Evolutionary conservation across 257 asterid species (phyloP), one percentile per base, ranked within the genome.

Genomic region (Petrea volubilis): DNA sequence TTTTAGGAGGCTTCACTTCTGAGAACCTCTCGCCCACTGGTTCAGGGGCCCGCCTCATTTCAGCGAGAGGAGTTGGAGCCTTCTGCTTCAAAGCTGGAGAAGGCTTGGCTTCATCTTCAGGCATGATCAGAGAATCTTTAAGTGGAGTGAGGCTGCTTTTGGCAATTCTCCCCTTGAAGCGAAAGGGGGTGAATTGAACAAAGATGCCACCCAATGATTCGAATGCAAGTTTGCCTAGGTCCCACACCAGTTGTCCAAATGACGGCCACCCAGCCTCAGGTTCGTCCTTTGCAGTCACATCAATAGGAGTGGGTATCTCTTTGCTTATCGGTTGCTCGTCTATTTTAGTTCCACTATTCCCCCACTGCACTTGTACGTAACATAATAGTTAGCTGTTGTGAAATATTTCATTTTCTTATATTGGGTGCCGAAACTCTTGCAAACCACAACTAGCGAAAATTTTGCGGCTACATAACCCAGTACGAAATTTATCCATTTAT

Each of bases 181-280:
- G 81, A 64, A 72, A 60, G 7, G 99, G 98, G 13, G 71, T 53
- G 69, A 80, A 62, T 36, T 81, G 87, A 55, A 71, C 73, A 67
- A 88, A 60, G 70, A 86, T 53, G 76, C 79, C 59, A 25, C 83
- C 78, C 21, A 85, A n/a, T 34, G 92, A 78, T 86, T 90, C 98
- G 23, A 86, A 29, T 10, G 88, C 77, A 14, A 92, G 77, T 72
- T 88, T 90, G 70, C 83, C 78, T 33, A 95, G 82, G 83, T 92
- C 98, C 75, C 78, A 67, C 3, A 92, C 14, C 6, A 95, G 85
- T 82, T 92, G 98, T 52, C 96, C 94, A 10, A 95, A 90, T 20
- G 97, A 92, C 7, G 97, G 97, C 97, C 98, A 92, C 34, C 87
- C 92, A 40, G 92, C 87, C 87, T 70, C 97, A 15, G 81, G 85